phyloP scores from a whole-genome alignment of 192 early-diverging fungal species.

The Chytriomyces confervae region DNA sequence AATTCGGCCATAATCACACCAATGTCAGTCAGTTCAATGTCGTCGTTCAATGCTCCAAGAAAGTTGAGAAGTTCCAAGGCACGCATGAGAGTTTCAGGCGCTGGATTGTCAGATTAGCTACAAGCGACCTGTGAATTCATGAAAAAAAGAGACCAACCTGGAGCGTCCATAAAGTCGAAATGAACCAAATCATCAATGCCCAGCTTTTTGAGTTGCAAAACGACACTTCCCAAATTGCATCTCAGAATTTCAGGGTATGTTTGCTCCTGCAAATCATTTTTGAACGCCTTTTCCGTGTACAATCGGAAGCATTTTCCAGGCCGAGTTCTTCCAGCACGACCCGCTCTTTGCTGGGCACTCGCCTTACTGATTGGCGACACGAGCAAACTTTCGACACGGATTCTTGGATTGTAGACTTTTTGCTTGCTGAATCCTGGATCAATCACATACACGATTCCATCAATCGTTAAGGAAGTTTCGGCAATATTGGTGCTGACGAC shows the following conservation, averaged over 20 bases:
- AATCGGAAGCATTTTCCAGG: conserved; percentile 97
- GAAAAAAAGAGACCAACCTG: conserved; percentile 52
- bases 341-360: conserved; percentile 94
- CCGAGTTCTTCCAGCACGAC: conserved; percentile 97
- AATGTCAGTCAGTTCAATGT: conserved; percentile 85
- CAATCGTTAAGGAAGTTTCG: conserved; percentile 97
- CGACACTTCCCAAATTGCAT: conserved; percentile 94
- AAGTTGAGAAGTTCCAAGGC: conserved; percentile 96
- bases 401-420: conserved; percentile 98
- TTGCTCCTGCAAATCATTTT: conserved; percentile 92
- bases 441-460: conserved; percentile 98
- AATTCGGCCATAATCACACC: conserved; percentile 94
- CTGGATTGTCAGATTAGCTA: conserved; percentile 45
- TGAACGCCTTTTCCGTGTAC: conserved; percentile 96
- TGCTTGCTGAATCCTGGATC: conserved; percentile 99
- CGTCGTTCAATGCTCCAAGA: conserved; percentile 91
- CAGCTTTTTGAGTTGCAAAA: conserved; percentile 96
- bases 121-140: neutral
- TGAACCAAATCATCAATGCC: conserved; percentile 97
- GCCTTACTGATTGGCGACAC: conserved; percentile 96
- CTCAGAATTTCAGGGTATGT: conserved; percentile 99
- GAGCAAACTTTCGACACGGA: conserved; percentile 92
- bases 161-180: conserved; percentile 99
- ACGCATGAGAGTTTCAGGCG: conserved; percentile 97
- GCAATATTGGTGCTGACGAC: conserved; percentile 98